Percentiles rank a stretch among this genome's conserved stretches.
Evolutionary conservation across 2,329 filamentous ascomycete species (phyloP).

Genomic region (Mariannaea elegans): DNA sequence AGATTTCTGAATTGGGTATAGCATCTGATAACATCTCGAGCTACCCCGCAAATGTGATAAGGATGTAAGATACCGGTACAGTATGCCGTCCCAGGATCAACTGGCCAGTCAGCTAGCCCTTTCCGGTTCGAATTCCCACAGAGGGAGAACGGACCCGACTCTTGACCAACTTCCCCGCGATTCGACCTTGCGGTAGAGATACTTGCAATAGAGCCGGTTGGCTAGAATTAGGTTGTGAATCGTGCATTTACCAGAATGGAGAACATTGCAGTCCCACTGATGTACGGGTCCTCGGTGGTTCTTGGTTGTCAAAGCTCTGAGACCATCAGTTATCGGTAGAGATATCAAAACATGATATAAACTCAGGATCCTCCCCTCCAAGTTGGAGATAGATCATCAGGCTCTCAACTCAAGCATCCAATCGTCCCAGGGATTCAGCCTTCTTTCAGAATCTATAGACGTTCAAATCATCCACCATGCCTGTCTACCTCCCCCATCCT

Average conservation of each 20-base stretch:
- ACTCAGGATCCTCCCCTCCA: constrained; percentile 2
- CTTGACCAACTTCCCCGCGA: constrained; percentile 10
- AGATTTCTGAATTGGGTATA: constrained; percentile 4
- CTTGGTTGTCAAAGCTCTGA: not conserved
- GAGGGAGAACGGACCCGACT: constrained; percentile 17
- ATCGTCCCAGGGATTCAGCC: constrained; percentile 7
- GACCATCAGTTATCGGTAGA: constrained; percentile 2
- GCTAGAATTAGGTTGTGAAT: constrained; percentile 4
- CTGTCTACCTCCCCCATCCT: constrained; percentile 32
- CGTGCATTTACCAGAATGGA: constrained; percentile 7
- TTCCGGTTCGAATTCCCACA: constrained; percentile 23
- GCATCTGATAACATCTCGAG: constrained; percentile 11
- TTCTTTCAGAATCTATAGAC: constrained; percentile 3
- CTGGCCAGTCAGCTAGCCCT: constrained; percentile 16
- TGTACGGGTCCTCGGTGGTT: not conserved
- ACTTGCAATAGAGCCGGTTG: constrained; percentile 5
- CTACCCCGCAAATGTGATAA: constrained; percentile 24
- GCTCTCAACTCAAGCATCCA: constrained; percentile 7
- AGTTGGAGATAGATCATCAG: not conserved
- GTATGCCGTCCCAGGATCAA: not conserved
- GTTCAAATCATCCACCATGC: constrained; percentile 4
- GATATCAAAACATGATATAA: constrained; percentile 17
- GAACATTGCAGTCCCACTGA: not conserved
- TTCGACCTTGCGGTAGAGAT: not conserved
- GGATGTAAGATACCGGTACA: not conserved